Base-by-base conservation (phyloP, 768 basidiomycete genomes). In the Amanita fuliginea region DNA sequence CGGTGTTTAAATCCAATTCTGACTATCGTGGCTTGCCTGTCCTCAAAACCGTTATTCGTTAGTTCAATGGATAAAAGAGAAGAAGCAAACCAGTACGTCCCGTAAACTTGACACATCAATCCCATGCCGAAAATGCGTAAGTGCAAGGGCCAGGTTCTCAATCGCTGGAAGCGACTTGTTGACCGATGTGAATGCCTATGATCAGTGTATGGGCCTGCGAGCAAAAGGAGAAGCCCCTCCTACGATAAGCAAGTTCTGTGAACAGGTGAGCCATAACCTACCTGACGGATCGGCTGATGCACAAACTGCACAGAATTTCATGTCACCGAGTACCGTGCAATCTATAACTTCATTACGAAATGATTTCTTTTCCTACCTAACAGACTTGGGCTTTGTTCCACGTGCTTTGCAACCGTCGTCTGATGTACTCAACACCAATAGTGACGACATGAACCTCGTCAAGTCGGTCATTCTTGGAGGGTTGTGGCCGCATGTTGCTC, bases 391-490 rank as follows among this genome's bases (percentile, higher is more conserved):
- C 4, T 81, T 94, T 58, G 68, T 85, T 34, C 74, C 77, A 1
- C 57, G 67, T 1, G 62, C 66, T 21, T 70, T 74, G 9, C 67
- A 60, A 2, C 72, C 80, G 0, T 62, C 67, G 8, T 67, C 73
- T 1, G 61, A 75, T 1, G 64, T 64, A 16, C 73, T 89, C 45
- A 92, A 90, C 56, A 60, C 64, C 33, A 83, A 90, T 61, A 76
- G 76, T 51, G 57, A 66, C 1, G 80, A 88, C 56, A 70, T 73
- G 33, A 89, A 85, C 59, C 74, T 97, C 21, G 64, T 96, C 57
- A 95, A 95, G 63, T 78, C 81, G 5, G 76, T 93, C 53, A 73
- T 96, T 30, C 76, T 91, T 10, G 91, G 89, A 6, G 92, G 90
- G 1, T 73, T 95, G 18, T 93, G 88, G 78, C 91, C 90, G 2